Percentiles rank a stretch among this genome's conserved stretches.
These are phyloP conservation scores for Pseudozyma hubeiensis DNA, from an alignment of 1,284 basidiomycete genomes.

Conservation along the genomic window DNA sequence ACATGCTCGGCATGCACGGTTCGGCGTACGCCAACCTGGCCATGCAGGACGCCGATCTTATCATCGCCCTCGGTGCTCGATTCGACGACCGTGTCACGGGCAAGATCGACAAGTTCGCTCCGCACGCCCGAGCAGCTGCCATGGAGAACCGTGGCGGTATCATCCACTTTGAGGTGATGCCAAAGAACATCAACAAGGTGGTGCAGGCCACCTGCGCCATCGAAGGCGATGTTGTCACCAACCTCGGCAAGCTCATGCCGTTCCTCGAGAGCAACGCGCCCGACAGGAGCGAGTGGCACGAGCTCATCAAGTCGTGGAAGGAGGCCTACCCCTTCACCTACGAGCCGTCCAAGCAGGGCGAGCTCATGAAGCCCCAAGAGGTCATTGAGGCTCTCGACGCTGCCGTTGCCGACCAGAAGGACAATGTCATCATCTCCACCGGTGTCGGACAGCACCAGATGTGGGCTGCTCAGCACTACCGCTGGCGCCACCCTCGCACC, in stretches of 20 bases:
- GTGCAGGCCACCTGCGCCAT: conserved; percentile 93
- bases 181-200: conserved; percentile 99
- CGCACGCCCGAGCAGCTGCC: conserved; percentile 88
- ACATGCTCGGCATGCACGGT: conserved; percentile 99
- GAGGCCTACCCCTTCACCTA: conserved; percentile 89
- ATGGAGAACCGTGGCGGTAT: conserved; percentile 89
- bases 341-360: conserved; percentile 75
- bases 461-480: conserved; percentile 96
- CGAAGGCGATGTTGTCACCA: conserved; percentile 89
- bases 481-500: conserved; percentile 86
- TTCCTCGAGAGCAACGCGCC: conserved; percentile 68
- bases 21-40: conserved; percentile 96
- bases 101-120: conserved; percentile 88
- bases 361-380: conserved; percentile 93
- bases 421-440: conserved; percentile 87
- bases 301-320: conserved; percentile 84
- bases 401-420: conserved; percentile 78
- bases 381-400: conserved; percentile 89
- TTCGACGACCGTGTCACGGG: conserved; percentile 99
- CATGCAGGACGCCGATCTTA: conserved; percentile 96
- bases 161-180: conserved; percentile 98
- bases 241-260: conserved; percentile 84
- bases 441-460: conserved; percentile 99
- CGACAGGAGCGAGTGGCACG: conserved; percentile 77
- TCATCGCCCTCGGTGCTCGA: conserved; percentile 93